These are phyloP conservation scores for Fusarium mundagurra DNA, from an alignment of 2,329 filamentous ascomycete genomes.

Conservation along the genomic window DNA sequence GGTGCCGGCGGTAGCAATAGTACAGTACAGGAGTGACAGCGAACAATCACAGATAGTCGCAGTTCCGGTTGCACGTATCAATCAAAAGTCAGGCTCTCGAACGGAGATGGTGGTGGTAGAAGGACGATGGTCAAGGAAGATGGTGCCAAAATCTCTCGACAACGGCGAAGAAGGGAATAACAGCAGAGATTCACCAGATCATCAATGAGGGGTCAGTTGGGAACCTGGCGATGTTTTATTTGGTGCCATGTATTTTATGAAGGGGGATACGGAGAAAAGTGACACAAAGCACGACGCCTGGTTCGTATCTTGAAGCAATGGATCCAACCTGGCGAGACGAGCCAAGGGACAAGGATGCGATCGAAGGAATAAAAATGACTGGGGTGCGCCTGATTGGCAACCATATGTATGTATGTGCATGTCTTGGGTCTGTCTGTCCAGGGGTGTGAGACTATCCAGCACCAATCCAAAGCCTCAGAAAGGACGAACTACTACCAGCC, in stretches of 20 bases:
- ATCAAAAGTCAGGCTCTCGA: slow-evolving; percentile 2
- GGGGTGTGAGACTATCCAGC: slow-evolving; percentile 33
- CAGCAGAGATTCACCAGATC: slow-evolving; percentile 24
- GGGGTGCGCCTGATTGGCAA: slow-evolving; percentile 31
- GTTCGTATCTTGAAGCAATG: slow-evolving; percentile 47
- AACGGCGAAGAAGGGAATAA: slow-evolving; percentile 14
- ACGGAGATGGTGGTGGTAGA: not conserved
- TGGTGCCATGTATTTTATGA: slow-evolving; percentile 46
- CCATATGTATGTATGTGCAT: not conserved
- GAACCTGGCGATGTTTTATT: slow-evolving; percentile 46
- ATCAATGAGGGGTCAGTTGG: slow-evolving; percentile 42
- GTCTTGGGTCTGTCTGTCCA: not conserved
- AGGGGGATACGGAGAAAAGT: slow-evolving; percentile 46
- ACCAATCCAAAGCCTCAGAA: slow-evolving; percentile 15
- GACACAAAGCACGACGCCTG: slow-evolving; percentile 44
- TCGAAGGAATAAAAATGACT: slow-evolving; percentile 32
- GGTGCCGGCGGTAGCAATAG: slow-evolving; percentile 34
- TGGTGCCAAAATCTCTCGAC: slow-evolving; percentile 10
- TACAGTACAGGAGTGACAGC: slow-evolving; percentile 31
- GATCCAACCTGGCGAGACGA: slow-evolving; percentile 43
- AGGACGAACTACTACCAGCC: slow-evolving; percentile 17
- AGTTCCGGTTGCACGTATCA: slow-evolving; percentile 13
- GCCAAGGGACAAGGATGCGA: slow-evolving; percentile 41
- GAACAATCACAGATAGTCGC: slow-evolving; percentile 12
- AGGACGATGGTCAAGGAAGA: slow-evolving; percentile 8